Conservation (phyloP, 2,329 filamentous ascomycete genomes). For the Ophiognomonia clavigignenti-juglandacearum region DNA sequence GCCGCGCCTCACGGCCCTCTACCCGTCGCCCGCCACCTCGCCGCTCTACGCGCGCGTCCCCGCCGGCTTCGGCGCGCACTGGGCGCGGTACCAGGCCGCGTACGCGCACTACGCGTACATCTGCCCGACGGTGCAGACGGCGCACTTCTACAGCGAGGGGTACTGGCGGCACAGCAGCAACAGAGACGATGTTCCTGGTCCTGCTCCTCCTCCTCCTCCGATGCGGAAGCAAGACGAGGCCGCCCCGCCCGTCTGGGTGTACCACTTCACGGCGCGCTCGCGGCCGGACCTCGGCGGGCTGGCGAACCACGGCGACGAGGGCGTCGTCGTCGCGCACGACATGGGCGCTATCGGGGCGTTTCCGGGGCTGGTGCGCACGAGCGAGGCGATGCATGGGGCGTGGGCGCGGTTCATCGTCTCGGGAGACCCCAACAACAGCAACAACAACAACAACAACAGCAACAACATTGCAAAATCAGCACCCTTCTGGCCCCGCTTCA, state of each 20-base stretch:
- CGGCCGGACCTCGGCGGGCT: constrained; percentile 21
- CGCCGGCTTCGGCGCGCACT: constrained; percentile 45
- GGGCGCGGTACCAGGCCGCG: constrained; percentile 52
- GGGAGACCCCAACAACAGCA: constrained; percentile 13
- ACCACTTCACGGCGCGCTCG: constrained; percentile 49
- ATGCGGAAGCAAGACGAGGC: not conserved
- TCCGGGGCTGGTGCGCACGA: constrained; percentile 33
- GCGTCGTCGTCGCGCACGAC: constrained; percentile 38
- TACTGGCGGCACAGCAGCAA: not conserved
- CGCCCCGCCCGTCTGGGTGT: constrained; percentile 23
- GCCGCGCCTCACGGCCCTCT: constrained; percentile 50
- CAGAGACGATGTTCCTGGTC: not conserved
- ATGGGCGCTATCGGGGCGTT: constrained; percentile 26
- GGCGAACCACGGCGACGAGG: constrained; percentile 45
- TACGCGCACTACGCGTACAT: constrained; percentile 64
- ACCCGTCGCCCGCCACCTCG: constrained; percentile 50
- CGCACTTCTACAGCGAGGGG: constrained; percentile 33
- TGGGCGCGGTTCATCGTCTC: constrained; percentile 34
- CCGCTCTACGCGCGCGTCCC: constrained; percentile 36
- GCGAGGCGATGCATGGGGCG: constrained; percentile 37
- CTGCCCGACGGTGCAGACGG: constrained; percentile 58
- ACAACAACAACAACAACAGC: constrained; percentile 10
- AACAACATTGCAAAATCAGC: constrained; percentile 29
- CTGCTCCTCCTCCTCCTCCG: not conserved
- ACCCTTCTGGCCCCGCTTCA: constrained; percentile 35